These are phyloP conservation scores for Hypoxylon sp. DNA, from an alignment of 2,329 filamentous ascomycete species.

Conservation along the genomic window DNA sequence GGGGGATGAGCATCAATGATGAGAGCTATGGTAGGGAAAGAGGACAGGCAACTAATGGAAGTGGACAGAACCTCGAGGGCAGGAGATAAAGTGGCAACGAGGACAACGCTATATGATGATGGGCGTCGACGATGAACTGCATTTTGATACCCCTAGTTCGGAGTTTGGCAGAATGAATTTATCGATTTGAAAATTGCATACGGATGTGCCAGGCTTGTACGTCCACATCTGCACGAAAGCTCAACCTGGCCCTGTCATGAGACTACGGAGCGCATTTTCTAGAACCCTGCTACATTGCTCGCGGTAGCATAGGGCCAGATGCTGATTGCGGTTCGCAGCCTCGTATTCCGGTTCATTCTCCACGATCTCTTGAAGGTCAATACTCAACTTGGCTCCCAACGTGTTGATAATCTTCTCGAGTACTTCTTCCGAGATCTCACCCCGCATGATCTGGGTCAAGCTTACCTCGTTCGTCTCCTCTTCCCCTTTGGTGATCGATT, in stretches of 20 bases:
- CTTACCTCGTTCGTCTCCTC: conserved; percentile 35
- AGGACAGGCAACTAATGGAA: conserved; percentile 3
- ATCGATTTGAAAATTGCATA: conserved; percentile 17
- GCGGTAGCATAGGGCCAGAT: conserved; percentile 59
- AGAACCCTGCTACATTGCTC: conserved; percentile 58
- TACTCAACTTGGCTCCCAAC: conserved; percentile 50
- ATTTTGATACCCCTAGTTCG: conserved; percentile 43
- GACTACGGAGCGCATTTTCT: conserved; percentile 50
- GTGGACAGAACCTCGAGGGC: no score
- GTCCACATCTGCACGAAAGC: background rate
- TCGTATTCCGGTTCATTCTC: conserved; percentile 51
- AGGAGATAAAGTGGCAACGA: no score
- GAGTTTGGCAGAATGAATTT: conserved; percentile 35
- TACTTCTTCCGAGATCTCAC: conserved; percentile 54
- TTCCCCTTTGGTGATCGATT: conserved; percentile 41
- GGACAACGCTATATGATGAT: conserved; percentile 16
- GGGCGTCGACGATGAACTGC: conserved; percentile 35
- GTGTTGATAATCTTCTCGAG: conserved; percentile 45
- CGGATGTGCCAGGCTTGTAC: background rate
- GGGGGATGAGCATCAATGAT: background rate
- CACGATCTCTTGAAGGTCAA: conserved; percentile 57
- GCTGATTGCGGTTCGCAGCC: conserved; percentile 54
- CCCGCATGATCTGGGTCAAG: conserved; percentile 53
- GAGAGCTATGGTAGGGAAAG: background rate
- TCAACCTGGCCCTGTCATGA: conserved; percentile 30